Evolutionary conservation across 1,139 yeast species (phyloP), one percentile per base, ranked within the genome.

Genomic region (Sporopachydermia cereana): DNA sequence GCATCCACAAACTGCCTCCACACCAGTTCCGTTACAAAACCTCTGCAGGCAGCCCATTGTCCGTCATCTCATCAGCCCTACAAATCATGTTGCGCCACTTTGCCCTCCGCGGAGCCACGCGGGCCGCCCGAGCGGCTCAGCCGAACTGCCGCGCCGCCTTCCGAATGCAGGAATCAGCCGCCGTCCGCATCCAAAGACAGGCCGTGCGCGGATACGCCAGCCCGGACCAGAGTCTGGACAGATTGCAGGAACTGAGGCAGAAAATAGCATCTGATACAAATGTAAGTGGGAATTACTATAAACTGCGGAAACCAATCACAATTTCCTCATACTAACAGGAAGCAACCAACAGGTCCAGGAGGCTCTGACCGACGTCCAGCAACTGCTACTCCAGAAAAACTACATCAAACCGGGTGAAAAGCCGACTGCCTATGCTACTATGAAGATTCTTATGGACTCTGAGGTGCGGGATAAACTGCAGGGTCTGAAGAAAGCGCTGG

Each of bases 381-480:
- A 20, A 34, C 39, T 34, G 18, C 39, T 34, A 12, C 9, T 34
- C 12, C 20, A 34, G 17, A 34, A 34, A 21, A 7, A 34, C 20
- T 34, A 34, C 17, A n/a, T 34, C 12, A 34, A 34, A 34, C 39
- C 39, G 9, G 39, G 39, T 34, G 39, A 34, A 21, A 7, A 7
- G 22, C 39, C 39, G 14, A 18, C 42, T 9, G 9, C 42, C 7
- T 39, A 18, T 20, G 31, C 25, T 9, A 39, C 21, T 12, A 39
- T 39, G 42, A 39, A 39, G 20, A 39, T 39, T 20, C 21, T 39
- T 9, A 20, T 22, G 25, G 42, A 39, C 31, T 7, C 20, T 39
- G 42, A 39, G n/a, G 42, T 39, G 17, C 21, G 20, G 31, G 25
- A 18, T 9, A 39, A 39, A 39, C 42, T 39, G 4, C 42, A 39